A percentile compares a stretch with the other conserved stretches of the same genome.
Evolutionary conservation across 2,329 filamentous ascomycete genomes (phyloP).

Genomic region (Huntiella omanensis): DNA sequence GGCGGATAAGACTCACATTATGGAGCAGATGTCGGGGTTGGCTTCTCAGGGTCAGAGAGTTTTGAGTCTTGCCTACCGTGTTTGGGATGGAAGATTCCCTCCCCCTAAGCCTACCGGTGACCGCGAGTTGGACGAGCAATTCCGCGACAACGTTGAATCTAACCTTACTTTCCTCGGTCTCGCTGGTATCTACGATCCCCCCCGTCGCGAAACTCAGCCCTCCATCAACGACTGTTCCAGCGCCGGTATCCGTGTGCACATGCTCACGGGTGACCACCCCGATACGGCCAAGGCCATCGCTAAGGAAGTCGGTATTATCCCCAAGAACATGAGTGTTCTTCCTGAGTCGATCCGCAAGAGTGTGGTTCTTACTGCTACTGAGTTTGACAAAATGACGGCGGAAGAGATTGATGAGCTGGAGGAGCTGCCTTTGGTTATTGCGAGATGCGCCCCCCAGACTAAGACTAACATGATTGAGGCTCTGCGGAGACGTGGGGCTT

Average conservation of each 20-base stretch:
- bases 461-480: slow-evolving; percentile 87
- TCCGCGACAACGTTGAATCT: slow-evolving; percentile 45
- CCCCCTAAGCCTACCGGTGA: slow-evolving; percentile 17
- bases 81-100: slow-evolving; percentile 31
- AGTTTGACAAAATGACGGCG: slow-evolving; percentile 62
- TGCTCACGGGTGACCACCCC: slow-evolving; percentile 70
- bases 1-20: slow-evolving; percentile 29
- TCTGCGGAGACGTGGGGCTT: slow-evolving; percentile 54
- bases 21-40: slow-evolving; percentile 37
- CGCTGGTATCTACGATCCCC: slow-evolving; percentile 71
- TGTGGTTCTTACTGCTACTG: slow-evolving; percentile 55
- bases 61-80: slow-evolving; percentile 49
- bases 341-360: slow-evolving; percentile 43
- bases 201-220: slow-evolving; percentile 57
- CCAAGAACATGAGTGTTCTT: slow-evolving; percentile 38
- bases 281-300: slow-evolving; percentile 65
- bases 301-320: slow-evolving; percentile 59
- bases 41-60: slow-evolving; percentile 54
- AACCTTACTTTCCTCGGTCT: slow-evolving; percentile 61
- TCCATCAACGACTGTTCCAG: slow-evolving; percentile 52
- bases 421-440: slow-evolving; percentile 62
- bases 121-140: slow-evolving; percentile 19
- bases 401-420: slow-evolving; percentile 57
- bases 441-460: slow-evolving; percentile 66
- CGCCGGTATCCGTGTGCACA: slow-evolving; percentile 63